Percentiles rank a stretch among this genome's conserved stretches.
phyloP scores from a whole-genome alignment of 176 grass and related monocot species.

The Triticum turgidum region DNA sequence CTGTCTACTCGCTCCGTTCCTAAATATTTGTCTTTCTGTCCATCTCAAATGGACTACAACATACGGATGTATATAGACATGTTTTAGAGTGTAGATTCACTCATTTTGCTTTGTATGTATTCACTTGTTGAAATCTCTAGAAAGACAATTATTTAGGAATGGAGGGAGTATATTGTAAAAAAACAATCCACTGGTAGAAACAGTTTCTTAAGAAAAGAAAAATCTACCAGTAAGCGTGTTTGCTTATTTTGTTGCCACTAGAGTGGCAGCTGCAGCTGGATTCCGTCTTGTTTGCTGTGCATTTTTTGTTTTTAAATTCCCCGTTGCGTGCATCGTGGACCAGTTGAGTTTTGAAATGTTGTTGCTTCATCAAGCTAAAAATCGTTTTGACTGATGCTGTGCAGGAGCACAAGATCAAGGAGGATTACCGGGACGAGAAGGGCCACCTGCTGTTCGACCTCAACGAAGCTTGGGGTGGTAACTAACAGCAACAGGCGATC shows the following conservation, averaged over 20 bases:
- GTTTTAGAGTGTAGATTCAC: too few relatives aligned
- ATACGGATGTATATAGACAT: too few relatives aligned
- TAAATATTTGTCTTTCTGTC: too few relatives aligned
- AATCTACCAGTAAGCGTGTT: not conserved
- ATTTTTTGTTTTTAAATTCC: not conserved
- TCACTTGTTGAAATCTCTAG: too few relatives aligned
- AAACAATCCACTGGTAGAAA: too few relatives aligned
- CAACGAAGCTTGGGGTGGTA: slow-evolving; percentile 18
- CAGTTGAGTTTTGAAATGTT: not conserved
- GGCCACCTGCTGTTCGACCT: slow-evolving; percentile 24
- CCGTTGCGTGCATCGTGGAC: not conserved
- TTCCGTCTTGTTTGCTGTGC: not conserved
- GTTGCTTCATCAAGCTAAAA: not conserved
- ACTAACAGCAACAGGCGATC: not conserved
- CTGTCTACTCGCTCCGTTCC: too few relatives aligned
- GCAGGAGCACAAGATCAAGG: slow-evolving; percentile 1
- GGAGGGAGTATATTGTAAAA: too few relatives aligned
- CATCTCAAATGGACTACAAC: too few relatives aligned
- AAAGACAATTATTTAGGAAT: too few relatives aligned
- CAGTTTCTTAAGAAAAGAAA: too few relatives aligned
- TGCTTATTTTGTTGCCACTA: not conserved
- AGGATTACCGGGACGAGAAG: not conserved
- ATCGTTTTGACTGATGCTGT: not conserved
- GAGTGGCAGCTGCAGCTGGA: not conserved
- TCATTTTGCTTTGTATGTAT: too few relatives aligned